Base-by-base conservation (phyloP, 345 rosid species). In the Raphanus raphanistrum region DNA sequence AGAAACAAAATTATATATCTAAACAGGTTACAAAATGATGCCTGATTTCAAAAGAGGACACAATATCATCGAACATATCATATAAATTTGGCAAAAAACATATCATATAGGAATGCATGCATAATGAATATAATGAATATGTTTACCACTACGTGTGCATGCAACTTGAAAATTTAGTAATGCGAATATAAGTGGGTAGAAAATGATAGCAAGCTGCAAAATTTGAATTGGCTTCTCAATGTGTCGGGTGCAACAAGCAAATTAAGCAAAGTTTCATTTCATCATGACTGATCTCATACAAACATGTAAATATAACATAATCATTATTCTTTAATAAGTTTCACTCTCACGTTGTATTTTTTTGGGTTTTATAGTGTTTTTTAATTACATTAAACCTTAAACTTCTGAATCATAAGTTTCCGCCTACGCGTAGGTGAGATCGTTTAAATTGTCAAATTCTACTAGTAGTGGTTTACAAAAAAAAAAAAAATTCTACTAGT, bases 61-160 rank as follows among this genome's bases (percentile, higher is more conserved):
- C 71, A 17, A 16, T 16, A 16, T 15, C 59, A 52, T 52, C 26
- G 16, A 52, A 52, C 59, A 52, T 52, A 16, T 52, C 59, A 52
- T 52, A 52, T 16, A 52, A 16, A 13, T 4, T 16, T 15, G 59
- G 10, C 4, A 15, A 2, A 16, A 45, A 66, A 45, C 27, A 72
- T 4, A 70, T 63, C n/a, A 61, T 52, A 62, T 35, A 61, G 33
- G 81, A 62, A 74, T 64, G 70, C 57, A 45, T 64, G 70, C 57
- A 45, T 57, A 74, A 80, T 74, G 82, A 70, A 70, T 69, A 50
- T 58, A 74, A 80, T 80, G 83, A 80, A 75, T 70, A 80, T 80
- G 83, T 80, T 75, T 75, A 80, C 83, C 83, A 80, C 79, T 79
- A 70, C 79, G 76, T 74, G 83, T 80, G 83, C 79, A 80, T 75